Percentiles rank a stretch among this genome's conserved stretches.
These are phyloP conservation scores for Trypanosoma avium DNA, from an alignment of 208 protist species.

Conservation along the genomic window DNA sequence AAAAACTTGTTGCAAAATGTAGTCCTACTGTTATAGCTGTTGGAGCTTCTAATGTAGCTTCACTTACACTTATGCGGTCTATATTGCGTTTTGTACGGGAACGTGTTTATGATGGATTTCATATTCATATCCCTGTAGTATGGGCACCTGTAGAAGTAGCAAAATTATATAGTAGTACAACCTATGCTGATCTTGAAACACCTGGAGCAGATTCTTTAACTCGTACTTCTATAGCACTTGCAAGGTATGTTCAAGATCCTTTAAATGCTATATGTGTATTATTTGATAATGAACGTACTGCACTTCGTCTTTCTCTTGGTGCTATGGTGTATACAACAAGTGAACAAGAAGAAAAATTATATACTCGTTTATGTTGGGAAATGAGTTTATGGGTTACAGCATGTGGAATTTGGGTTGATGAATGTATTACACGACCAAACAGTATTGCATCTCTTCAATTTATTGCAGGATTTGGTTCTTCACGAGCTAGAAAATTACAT, in stretches of 20 bases:
- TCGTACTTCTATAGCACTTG: conserved; percentile 53
- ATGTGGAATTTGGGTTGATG: conserved; percentile 60
- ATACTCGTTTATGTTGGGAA: conserved; percentile 70
- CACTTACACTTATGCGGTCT: conserved; percentile 55
- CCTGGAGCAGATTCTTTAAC: conserved; percentile 41
- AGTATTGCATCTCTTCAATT: conserved; percentile 69
- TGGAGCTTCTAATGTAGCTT: conserved; percentile 43
- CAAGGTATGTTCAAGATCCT: conserved; percentile 79
- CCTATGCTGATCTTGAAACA: conserved; percentile 47
- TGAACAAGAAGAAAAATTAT: conserved; percentile 55
- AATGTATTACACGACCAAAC: conserved; percentile 52
- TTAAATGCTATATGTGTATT: conserved; percentile 53
- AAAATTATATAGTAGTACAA: conserved; percentile 57
- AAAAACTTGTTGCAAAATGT: conserved; percentile 60
- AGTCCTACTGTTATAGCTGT: conserved; percentile 72
- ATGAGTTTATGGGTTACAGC: conserved; percentile 79
- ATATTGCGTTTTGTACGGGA: conserved; percentile 68
- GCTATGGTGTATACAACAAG: conserved; percentile 22
- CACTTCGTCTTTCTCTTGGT: conserved; percentile 56
- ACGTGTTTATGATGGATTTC: conserved; percentile 34
- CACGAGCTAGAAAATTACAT: conserved; percentile 47
- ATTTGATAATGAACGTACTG: conserved; percentile 70
- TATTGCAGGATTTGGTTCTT: conserved; percentile 66
- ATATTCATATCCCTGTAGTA: conserved; percentile 60
- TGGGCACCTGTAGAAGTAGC: conserved; percentile 74